Evolutionary conservation across 1,139 yeast genomes (phyloP).

Genomic region (Nakaseomyces nivariensis): DNA sequence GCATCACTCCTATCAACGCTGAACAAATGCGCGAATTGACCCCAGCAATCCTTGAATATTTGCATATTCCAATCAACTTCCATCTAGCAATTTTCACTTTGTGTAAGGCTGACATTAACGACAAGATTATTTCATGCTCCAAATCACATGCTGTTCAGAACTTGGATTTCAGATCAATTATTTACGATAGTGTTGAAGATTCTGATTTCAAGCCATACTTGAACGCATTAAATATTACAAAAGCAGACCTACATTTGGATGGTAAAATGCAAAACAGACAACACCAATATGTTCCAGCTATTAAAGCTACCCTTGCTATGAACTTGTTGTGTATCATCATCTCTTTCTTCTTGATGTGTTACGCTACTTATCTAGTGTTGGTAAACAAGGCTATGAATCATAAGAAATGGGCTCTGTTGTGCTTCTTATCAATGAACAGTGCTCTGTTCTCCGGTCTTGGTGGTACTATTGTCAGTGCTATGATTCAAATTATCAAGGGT

Average conservation of each 20-base stretch:
- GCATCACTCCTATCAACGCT: constrained; percentile 11
- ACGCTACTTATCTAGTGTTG: constrained; percentile 4
- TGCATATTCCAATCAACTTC: constrained; percentile 22
- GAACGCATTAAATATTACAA: constrained; percentile 12
- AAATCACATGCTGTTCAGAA: constrained; percentile 26
- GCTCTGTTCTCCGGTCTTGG: constrained; percentile 22
- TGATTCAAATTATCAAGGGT: constrained; percentile 23
- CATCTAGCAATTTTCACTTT: constrained; percentile 26
- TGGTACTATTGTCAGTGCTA: constrained; percentile 23
- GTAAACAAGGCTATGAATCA: constrained; percentile 3
- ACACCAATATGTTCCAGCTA: constrained; percentile 25
- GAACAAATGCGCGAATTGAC: constrained; percentile 16
- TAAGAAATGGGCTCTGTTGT: constrained; percentile 10
- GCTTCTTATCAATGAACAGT: constrained; percentile 9
- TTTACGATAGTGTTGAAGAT: constrained; percentile 2
- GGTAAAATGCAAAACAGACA: constrained; percentile 23
- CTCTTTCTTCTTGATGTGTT: constrained; percentile 13
- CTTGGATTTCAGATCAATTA: constrained; percentile 13
- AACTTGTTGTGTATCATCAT: constrained; percentile 17
- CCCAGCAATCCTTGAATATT: constrained; percentile 21
- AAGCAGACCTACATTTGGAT: constrained; percentile 12
- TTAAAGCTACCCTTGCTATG: constrained; percentile 22
- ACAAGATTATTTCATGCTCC: constrained; percentile 19
- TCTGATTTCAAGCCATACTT: constrained; percentile 17
- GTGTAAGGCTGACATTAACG: constrained; percentile 19